Base-by-base conservation (phyloP, 352 stramenopile species). In the Phytophthora nicotianae region DNA sequence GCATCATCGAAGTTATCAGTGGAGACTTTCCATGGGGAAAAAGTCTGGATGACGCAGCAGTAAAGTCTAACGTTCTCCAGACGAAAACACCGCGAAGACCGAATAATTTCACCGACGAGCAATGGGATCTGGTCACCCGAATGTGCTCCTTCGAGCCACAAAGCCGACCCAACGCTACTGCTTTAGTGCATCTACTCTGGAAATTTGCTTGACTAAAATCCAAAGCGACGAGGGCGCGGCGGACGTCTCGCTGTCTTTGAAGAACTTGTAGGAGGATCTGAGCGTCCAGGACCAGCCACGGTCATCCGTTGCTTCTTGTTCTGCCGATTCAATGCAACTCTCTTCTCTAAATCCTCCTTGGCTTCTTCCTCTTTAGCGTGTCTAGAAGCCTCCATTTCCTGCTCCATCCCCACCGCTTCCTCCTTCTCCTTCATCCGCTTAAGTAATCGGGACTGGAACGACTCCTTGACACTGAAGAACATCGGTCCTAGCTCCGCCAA, bases 401-500 rank as follows among this genome's bases (percentile, higher is more conserved):
- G 37, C 70, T 97, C 88, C 88, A 97, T 97, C 47, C 75, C 71
- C 13, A 79, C 45, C 6, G 49, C 70, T 63, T 86, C 85, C n/a
- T 81, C 83, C 59, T 78, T 81, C 27, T 89, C 86, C 70, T 97
- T 98, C 75, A 75, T 91, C 29, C 91, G 81, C 68, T 97, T 96
- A 16, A 91, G 73, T 38, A 99, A 70, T 4, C 89, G 86, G 32
- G 88, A 97, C 72, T 98, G 93, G 73, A 97, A 98, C 26, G 87
- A 98, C 64, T 98, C 96, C 66, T 99, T 99, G 26, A 99, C 84
- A 43, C 86, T 98, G 74, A 99, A 99, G 72, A 99, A 99, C 96
- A 99, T 99, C 10, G 97, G 96, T 2, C 97, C 98, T n/a, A 99
- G 80, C 76, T 99, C 97, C 14, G 97, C 97, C 2, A 99, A 87